Evolutionary conservation across 225 moss, liverwort and hornwort genomes (phyloP).

Genomic region (Marchantia paleacea): DNA sequence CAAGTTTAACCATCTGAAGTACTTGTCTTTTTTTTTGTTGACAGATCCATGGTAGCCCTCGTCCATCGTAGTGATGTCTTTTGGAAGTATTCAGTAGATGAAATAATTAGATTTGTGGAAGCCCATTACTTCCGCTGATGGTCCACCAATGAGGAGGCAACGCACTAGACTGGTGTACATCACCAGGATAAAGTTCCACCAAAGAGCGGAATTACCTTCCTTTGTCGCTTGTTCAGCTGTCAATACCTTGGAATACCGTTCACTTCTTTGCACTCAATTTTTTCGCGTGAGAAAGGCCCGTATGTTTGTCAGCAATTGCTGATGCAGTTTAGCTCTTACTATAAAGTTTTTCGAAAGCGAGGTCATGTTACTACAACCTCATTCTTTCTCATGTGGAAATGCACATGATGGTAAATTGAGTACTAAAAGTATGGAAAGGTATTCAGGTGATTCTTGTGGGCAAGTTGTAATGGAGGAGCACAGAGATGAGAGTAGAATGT

Average conservation of each 20-base stretch:
- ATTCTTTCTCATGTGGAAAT: neutral
- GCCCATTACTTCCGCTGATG: neutral
- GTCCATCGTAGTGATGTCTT: neutral
- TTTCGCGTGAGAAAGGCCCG: neutral
- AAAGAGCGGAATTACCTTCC: neutral
- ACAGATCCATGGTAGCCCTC: neutral
- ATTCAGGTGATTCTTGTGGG: neutral
- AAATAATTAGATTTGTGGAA: neutral
- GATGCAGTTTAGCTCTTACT: neutral
- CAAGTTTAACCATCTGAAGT: neutral
- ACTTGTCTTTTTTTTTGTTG: neutral
- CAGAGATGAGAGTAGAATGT: conserved; percentile 5
- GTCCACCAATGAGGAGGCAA: neutral
- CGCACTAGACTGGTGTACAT: neutral
- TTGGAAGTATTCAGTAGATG: neutral
- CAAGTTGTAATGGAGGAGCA: neutral
- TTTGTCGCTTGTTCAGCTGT: neutral
- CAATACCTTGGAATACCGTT: neutral
- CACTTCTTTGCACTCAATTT: neutral
- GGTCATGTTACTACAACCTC: neutral
- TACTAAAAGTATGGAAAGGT: too few species aligned
- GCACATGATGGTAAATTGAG: neutral
- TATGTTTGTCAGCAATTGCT: neutral
- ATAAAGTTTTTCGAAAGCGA: neutral
- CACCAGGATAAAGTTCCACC: neutral